These are phyloP conservation scores for Reticulascus tulasneorum DNA, from an alignment of 2,329 filamentous ascomycete species.

Conservation along the genomic window DNA sequence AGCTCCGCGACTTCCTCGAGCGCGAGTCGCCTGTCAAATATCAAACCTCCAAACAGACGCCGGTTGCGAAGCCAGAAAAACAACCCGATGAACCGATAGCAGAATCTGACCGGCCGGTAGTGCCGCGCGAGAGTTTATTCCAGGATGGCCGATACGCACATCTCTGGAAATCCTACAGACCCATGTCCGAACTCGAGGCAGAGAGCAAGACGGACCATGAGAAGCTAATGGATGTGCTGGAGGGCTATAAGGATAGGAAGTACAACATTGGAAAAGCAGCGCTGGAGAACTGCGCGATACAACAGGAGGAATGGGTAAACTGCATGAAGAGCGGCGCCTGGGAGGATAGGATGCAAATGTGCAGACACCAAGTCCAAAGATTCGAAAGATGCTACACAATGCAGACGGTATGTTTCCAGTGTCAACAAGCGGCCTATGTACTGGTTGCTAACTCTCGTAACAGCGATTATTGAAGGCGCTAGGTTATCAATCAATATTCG, in stretches of 20 bases:
- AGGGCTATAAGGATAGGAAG: constrained; percentile 79
- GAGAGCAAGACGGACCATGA: constrained; percentile 73
- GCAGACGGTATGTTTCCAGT: constrained; percentile 58
- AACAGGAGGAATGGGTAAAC: constrained; percentile 76
- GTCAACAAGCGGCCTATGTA: not conserved
- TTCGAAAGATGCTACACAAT: constrained; percentile 88
- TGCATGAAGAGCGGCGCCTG: constrained; percentile 75
- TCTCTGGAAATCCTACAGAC: constrained; percentile 87
- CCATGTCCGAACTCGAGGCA: constrained; percentile 65
- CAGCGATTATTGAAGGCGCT: constrained; percentile 85
- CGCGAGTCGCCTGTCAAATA: constrained; percentile 74
- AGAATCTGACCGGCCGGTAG: constrained; percentile 18
- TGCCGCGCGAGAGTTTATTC: constrained; percentile 50
- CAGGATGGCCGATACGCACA: constrained; percentile 69
- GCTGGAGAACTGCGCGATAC: constrained; percentile 87
- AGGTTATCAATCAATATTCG: constrained; percentile 72
- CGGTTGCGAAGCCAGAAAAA: constrained; percentile 1
- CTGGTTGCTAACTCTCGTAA: not conserved
- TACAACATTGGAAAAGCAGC: constrained; percentile 74
- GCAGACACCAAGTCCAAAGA: constrained; percentile 67
- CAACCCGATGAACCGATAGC: constrained; percentile 1
- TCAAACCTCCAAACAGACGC: constrained; percentile 3
- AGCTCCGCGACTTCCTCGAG: constrained; percentile 78
- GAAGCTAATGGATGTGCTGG: constrained; percentile 73
- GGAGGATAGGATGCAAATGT: constrained; percentile 72